Evolutionary conservation across 225 moss, liverwort and hornwort species (phyloP), one percentile per base, ranked within the genome.

Genomic region (Bryoerythrophyllum caledonicum): DNA sequence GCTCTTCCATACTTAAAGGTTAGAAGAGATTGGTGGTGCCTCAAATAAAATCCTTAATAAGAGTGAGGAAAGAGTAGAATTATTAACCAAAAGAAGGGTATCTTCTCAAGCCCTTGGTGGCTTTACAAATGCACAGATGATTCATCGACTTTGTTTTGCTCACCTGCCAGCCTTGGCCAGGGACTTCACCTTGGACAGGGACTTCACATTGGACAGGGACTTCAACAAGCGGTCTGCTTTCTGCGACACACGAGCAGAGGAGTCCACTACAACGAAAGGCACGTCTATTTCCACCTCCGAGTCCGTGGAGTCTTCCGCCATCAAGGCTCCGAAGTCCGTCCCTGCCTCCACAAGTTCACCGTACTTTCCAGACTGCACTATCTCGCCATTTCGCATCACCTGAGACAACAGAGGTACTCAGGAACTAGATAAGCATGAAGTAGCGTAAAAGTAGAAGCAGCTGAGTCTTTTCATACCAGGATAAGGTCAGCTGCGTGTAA

Each of bases 341-440:
- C 90, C 90, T 55, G 74, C 73, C 23, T 14, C 66, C 35, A 84
- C 19, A 53, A 93, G 76, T 15, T 87, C 82, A 11, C 76, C 68
- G n/a, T 86, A 90, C 53, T 90, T 84, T 24, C 89, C 93, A 72
- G 84, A 87, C 65, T 89, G 90, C 27, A 90, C 84, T 65, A 93
- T 79, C 70, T 74, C 85, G 10, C 93, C 89, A 67, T 86, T 85
- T 28, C 89, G 82, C 80, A 93, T 61, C 17, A 93, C 89, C 90
- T 84, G 77, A 62, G 13, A 65, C 61, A 75, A 71, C 15, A 52
- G 40, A 60, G 62, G 38, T 28, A 38, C 48, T 67, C 53, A 62
- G 21, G 40, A 74, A 26, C 28, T 61, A 63, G 30, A 41, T 20
- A 57, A n/a, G 41, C 21, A 61, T 41, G 49, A 78, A 66, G 28